Base-by-base conservation (phyloP, 2,329 filamentous ascomycete species). In the Cercospora citrullina region DNA sequence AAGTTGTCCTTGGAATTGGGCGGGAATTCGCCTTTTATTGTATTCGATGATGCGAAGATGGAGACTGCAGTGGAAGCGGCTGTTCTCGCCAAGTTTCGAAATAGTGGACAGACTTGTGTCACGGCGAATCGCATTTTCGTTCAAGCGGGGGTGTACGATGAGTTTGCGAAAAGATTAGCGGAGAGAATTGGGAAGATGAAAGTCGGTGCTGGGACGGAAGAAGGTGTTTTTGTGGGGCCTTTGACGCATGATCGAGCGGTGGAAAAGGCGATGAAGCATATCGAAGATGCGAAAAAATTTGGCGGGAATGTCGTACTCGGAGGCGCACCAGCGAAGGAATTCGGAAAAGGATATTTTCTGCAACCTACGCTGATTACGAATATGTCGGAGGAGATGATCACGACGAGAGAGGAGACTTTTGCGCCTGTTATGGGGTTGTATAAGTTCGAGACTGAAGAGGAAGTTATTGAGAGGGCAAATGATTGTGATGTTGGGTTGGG, bases 401-500 rank as follows among this genome's bases (percentile, higher is more conserved):
- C 98, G 73, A 90, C 92, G 6, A 83, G 84, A 2, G 94, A 98
- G 80, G 95, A 99, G 84, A 98, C 94, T 0, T 99, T 99, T 78
- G 95, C 95, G 0, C 95, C 95, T 3, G 91, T 98, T 0, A 94
- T 94, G 0, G 94, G 91, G 0, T 81, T 98, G 18, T 97, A 97
- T 84, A 86, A 89, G 59, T 99, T 98, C 77, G 87, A 92, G 55
- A 93, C 90, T 0, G 95, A 98, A 81, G 89, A 91, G 63, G 94
- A 98, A 75, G 95, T 97, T 5, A 88, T 98, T 33, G 84, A 86
- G 70, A 81, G 94, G 72, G 94, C 95, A 4, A 99, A 98, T 80
- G 81, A 84, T 45, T 85, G 92, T 1, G 90, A 94, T 63, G 94
- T 98, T 48, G 95, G 95, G 0, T 85, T 99, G 45, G 95, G 94